Conservation (phyloP, 1,139 yeast genomes). For the Kodamaea suecica region DNA sequence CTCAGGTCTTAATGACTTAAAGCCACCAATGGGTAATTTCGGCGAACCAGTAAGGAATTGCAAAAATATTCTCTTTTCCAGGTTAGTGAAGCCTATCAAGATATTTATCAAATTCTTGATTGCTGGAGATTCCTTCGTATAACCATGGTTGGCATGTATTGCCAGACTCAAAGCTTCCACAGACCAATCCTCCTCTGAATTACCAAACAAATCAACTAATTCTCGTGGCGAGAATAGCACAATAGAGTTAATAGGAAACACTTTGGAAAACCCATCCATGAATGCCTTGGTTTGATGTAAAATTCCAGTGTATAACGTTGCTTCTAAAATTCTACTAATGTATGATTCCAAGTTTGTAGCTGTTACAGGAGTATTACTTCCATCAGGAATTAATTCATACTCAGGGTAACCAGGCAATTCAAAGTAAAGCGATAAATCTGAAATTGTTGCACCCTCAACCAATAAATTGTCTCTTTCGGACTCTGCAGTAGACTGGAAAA, state of each 20-base stretch:
- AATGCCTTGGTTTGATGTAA: slow-evolving; percentile 64
- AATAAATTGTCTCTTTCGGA: slow-evolving; percentile 23
- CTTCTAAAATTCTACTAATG: slow-evolving; percentile 56
- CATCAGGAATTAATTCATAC: slow-evolving; percentile 56
- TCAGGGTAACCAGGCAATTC: slow-evolving; percentile 76
- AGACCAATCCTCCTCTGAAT: slow-evolving; percentile 87
- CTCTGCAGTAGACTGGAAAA: slow-evolving; percentile 19
- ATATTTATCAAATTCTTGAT: slow-evolving; percentile 59
- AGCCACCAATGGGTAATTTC: slow-evolving; percentile 90
- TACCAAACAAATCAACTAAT: slow-evolving; percentile 59
- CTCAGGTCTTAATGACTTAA: slow-evolving; percentile 75
- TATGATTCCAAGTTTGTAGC: slow-evolving; percentile 56
- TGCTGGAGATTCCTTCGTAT: slow-evolving; percentile 63
- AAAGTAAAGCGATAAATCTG: slow-evolving; percentile 59
- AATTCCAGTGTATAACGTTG: slow-evolving; percentile 64
- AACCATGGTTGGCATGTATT: slow-evolving; percentile 89
- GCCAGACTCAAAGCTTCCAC: slow-evolving; percentile 54
- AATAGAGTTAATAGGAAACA: slow-evolving; percentile 76
- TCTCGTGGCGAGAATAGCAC: slow-evolving; percentile 72
- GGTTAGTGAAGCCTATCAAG: slow-evolving; percentile 49
- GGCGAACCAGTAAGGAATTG: slow-evolving; percentile 95
- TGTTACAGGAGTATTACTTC: slow-evolving; percentile 48
- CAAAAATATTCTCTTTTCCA: slow-evolving; percentile 67
- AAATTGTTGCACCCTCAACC: slow-evolving; percentile 44
- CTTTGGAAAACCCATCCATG: slow-evolving; percentile 76